A percentile compares a stretch with the other conserved stretches of the same genome.
These are phyloP conservation scores for Coniochaeta prunicola DNA, from an alignment of 2,329 filamentous ascomycete genomes.

Conservation along the genomic window DNA sequence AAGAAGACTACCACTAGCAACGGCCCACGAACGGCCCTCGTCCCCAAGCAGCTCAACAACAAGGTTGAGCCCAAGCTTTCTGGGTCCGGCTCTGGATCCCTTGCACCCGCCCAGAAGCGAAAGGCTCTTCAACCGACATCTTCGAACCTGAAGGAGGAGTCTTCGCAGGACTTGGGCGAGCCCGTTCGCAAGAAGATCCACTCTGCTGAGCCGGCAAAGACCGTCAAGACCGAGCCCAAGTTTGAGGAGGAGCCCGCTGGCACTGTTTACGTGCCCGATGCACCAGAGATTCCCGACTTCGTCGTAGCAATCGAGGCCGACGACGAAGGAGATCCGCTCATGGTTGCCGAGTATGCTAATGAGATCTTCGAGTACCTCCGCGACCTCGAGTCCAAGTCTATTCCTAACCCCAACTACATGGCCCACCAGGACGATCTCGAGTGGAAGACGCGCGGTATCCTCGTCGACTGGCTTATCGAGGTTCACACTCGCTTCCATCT, in stretches of 20 bases:
- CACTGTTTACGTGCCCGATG: slow-evolving; percentile 17
- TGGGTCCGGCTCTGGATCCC: slow-evolving; percentile 57
- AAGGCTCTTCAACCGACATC: slow-evolving; percentile 44
- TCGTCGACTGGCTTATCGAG: slow-evolving; percentile 97
- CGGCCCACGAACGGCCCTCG: slow-evolving; percentile 52
- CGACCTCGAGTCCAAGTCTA: slow-evolving; percentile 69
- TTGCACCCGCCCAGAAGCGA: slow-evolving; percentile 60
- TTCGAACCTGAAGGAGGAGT: slow-evolving; percentile 54
- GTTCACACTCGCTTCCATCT: slow-evolving; percentile 96
- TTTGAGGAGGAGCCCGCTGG: slow-evolving; percentile 22
- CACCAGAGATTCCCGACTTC: slow-evolving; percentile 19
- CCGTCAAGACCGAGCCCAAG: slow-evolving; percentile 16
- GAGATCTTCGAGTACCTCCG: slow-evolving; percentile 97
- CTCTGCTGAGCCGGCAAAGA: slow-evolving; percentile 45
- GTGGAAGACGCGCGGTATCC: slow-evolving; percentile 97
- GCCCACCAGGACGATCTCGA: slow-evolving; percentile 88
- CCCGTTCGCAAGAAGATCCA: slow-evolving; percentile 61
- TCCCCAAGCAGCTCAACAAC: slow-evolving; percentile 38
- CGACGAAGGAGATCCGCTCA: slow-evolving; percentile 87
- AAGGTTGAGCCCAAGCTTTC: slow-evolving; percentile 58
- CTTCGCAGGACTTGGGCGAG: slow-evolving; percentile 55
- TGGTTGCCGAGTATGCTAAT: slow-evolving; percentile 95
- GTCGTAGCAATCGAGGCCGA: slow-evolving; percentile 72
- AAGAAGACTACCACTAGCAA: slow-evolving; percentile 60
- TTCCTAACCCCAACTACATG: slow-evolving; percentile 94